Evolutionary conservation across 2,329 filamentous ascomycete genomes (phyloP).

Genomic region (Whalleya microplaca): DNA sequence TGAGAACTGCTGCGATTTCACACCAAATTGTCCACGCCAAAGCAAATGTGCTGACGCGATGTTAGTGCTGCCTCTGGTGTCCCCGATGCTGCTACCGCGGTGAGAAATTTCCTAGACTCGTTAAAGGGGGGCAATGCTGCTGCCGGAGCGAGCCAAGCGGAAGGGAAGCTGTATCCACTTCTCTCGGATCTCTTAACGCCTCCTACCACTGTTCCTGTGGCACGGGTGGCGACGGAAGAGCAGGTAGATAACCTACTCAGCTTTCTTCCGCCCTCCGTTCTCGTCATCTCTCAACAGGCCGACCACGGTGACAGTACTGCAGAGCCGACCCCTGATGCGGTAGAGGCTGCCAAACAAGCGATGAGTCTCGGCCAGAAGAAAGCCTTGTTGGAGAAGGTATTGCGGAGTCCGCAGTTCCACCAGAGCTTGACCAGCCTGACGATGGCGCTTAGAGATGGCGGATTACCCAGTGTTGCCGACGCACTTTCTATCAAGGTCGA

Average conservation of each 20-base stretch:
- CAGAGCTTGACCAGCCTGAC: slow-evolving; percentile 87
- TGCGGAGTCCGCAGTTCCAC: slow-evolving; percentile 87
- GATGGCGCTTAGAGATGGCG: slow-evolving; percentile 86
- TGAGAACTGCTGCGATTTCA: slow-evolving; percentile 24
- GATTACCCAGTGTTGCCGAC: slow-evolving; percentile 85
- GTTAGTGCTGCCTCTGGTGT: slow-evolving; percentile 62
- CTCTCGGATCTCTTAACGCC: slow-evolving; percentile 84
- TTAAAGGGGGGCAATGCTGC: slow-evolving; percentile 59
- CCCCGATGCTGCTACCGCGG: slow-evolving; percentile 73
- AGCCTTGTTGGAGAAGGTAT: slow-evolving; percentile 75
- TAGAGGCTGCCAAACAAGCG: slow-evolving; percentile 74
- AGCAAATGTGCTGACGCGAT: slow-evolving; percentile 47
- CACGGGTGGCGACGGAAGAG: slow-evolving; percentile 66
- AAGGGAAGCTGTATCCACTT: slow-evolving; percentile 75
- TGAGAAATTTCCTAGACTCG: slow-evolving; percentile 88
- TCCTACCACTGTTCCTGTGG: slow-evolving; percentile 74
- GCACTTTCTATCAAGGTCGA: slow-evolving; percentile 79
- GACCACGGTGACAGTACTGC: slow-evolving; percentile 59
- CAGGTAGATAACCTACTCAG: slow-evolving; percentile 75
- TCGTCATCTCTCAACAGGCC: slow-evolving; percentile 75
- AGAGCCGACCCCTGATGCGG: slow-evolving; percentile 70
- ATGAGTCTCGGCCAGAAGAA: slow-evolving; percentile 79
- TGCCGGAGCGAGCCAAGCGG: slow-evolving; percentile 42
- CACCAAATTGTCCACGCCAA: slow-evolving; percentile 12
- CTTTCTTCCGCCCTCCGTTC: slow-evolving; percentile 77